Conservation (phyloP, 208 protist species). For the Spongospora subterranea region DNA sequence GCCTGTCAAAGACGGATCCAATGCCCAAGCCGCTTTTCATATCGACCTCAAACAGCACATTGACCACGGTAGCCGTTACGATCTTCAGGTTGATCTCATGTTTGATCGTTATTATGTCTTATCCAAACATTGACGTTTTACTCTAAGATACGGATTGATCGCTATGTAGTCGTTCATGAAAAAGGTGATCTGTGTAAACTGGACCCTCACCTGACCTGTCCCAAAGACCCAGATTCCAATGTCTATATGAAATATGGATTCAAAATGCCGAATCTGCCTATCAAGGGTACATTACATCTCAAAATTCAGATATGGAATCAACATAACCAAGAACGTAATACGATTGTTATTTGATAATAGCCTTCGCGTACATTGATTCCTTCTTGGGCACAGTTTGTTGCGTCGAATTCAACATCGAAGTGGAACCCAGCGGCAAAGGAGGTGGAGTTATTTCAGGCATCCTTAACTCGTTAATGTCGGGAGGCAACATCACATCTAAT, state of each 20-base stretch:
- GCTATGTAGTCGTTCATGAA: slow-evolving; percentile 2
- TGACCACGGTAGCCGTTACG: slow-evolving; percentile 33
- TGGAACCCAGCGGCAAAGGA: not conserved
- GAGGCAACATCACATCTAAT: no score
- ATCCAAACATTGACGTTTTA: not conserved
- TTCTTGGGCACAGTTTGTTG: not conserved
- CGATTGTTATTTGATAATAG: not conserved
- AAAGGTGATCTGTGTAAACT: slow-evolving; percentile 24
- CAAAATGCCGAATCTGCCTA: not conserved
- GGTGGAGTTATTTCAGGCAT: no score
- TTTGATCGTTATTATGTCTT: not conserved
- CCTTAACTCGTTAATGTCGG: no score
- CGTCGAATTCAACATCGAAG: slow-evolving; percentile 7
- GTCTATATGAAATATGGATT: not conserved
- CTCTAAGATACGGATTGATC: not conserved
- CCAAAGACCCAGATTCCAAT: slow-evolving; percentile 2
- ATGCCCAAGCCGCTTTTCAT: not conserved
- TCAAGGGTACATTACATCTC: not conserved
- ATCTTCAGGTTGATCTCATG: not conserved
- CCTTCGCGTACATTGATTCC: not conserved
- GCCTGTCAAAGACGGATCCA: not conserved
- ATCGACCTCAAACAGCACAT: not conserved
- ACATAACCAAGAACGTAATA: slow-evolving; percentile 6
- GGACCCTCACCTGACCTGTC: not conserved
- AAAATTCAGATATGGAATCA: slow-evolving; percentile 23